Evolutionary conservation across 371 early-diverging fungal genomes (phyloP), one percentile per base, ranked within the genome.

Genomic region (Syncephalastrum racemosum): DNA sequence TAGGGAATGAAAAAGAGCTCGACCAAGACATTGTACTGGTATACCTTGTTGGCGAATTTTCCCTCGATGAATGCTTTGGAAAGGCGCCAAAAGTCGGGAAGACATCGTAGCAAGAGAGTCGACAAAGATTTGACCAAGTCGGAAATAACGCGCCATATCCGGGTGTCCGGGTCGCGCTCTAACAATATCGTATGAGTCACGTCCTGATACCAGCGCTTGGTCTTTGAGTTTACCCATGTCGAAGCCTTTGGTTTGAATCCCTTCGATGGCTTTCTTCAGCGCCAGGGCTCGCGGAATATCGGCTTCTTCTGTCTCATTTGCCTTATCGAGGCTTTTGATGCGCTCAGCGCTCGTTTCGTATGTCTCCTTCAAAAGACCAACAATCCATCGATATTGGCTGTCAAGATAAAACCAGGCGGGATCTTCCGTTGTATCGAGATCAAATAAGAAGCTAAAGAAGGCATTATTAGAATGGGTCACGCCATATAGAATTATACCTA

Each of bases 71-170:
- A 95, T 2, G 92, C 83, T 50, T 82, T 83, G 36, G 92, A 89
- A 2, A 95, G 63, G 64, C 89, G 85, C 93, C 97, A 95, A 73
- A 97, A 95, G 56, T 93, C 93, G n/a, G 95, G 96, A 56, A 97
- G 63, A 43, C 87, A 81, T 12, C 84, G 82, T n/a, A 84, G 56
- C 18, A 97, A 62, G 4, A 91, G 69, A 31, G 86, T 82, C 1
- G 92, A 92, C 3, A 92, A 73, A 1, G 84, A 79, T 63, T 90
- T 87, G 22, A 93, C 86, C 12, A 91, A 72, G 1, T 80, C 77
- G 4, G 81, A 62, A 6, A 82, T 89, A 0, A 88, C 81, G 42
- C 85, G 82, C 93, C 95, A 93, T 13, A 79, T 66, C 52, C 76
- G 79, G 20, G 84, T 75, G 53, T 87, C 90, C 25, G 70, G 58